phyloP scores from a whole-genome alignment of 768 basidiomycete species.

The Lactifluus volemus region DNA sequence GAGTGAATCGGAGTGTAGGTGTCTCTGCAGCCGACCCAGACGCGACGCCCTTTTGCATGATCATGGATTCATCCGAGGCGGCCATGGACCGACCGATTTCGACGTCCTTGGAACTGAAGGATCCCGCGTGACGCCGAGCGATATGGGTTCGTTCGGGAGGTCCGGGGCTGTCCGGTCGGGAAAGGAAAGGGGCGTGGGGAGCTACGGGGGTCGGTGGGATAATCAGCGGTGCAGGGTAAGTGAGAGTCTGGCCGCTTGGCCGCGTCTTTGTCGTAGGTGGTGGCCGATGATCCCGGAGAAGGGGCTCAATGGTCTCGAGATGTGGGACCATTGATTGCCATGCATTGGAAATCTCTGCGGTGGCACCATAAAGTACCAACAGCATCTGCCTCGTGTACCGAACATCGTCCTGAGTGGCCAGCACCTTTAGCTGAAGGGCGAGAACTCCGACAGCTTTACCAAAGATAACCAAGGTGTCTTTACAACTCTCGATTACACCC shows the following conservation, averaged over 20 bases:
- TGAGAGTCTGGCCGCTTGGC: slow-evolving; percentile 24
- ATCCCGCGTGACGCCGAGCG: slow-evolving; percentile 82
- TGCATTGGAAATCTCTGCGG: slow-evolving; percentile 77
- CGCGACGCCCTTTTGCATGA: slow-evolving; percentile 40
- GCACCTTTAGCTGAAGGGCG: slow-evolving; percentile 68
- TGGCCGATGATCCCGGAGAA: slow-evolving; percentile 41
- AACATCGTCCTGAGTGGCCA: slow-evolving; percentile 67
- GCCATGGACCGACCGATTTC: slow-evolving; percentile 77
- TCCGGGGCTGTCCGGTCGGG: slow-evolving; percentile 21
- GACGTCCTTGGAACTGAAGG: slow-evolving; percentile 88
- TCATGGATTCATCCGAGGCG: slow-evolving; percentile 41
- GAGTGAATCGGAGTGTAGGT: slow-evolving; percentile 23
- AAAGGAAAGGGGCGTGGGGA: slow-evolving; percentile 14
- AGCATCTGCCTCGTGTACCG: slow-evolving; percentile 82
- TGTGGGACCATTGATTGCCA: slow-evolving; percentile 74
- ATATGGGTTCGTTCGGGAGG: slow-evolving; percentile 32
- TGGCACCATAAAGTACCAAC: slow-evolving; percentile 80
- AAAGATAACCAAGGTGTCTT: slow-evolving; percentile 76
- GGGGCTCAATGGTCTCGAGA: slow-evolving; percentile 57
- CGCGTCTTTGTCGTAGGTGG: slow-evolving; percentile 27
- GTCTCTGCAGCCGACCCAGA: slow-evolving; percentile 21
- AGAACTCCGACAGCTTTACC: slow-evolving; percentile 84
- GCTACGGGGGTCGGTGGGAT: slow-evolving; percentile 29
- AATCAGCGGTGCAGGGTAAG: not conserved
- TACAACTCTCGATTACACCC: slow-evolving; percentile 71